Evolutionary conservation across 225 moss, liverwort and hornwort species (phyloP).

Genomic region (Physcomitrellopsis africana): DNA sequence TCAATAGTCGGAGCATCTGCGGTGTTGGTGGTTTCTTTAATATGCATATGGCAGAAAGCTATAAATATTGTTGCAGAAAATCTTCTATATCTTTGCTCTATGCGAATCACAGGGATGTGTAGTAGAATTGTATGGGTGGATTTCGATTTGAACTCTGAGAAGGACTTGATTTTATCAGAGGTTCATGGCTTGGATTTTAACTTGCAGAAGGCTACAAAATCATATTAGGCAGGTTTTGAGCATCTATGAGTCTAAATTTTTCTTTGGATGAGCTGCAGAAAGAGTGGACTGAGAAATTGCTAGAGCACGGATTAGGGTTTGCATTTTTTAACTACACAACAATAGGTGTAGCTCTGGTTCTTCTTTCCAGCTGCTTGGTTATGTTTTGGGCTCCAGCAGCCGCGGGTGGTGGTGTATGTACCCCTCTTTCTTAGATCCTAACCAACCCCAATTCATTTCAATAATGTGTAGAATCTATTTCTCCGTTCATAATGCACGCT

Average conservation of each 20-base stretch:
- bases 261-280: conserved; percentile 51
- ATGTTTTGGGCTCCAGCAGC: conserved; percentile 83
- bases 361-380: conserved; percentile 76
- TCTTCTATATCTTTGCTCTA: neutral
- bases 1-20: neutral
- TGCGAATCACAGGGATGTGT: neutral
- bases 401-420: conserved; percentile 86
- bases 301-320: conserved; percentile 53
- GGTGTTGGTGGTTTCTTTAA: conserved; percentile 1
- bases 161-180: neutral
- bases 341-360: conserved; percentile 66
- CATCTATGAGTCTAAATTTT: neutral
- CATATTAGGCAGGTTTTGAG: conserved; percentile 10
- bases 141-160: neutral
- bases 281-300: conserved; percentile 53
- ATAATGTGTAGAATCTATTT: conserved; percentile 13
- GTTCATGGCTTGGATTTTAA: neutral
- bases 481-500: neutral
- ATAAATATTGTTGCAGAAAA: neutral
- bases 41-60: neutral
- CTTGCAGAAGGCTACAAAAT: conserved; percentile 1
- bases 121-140: neutral
- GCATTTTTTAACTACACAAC: conserved; percentile 67
- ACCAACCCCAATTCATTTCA: neutral
- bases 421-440: conserved; percentile 11